These are phyloP conservation scores for Xylaria sp. DNA, from an alignment of 2,329 filamentous ascomycete species.

Conservation along the genomic window DNA sequence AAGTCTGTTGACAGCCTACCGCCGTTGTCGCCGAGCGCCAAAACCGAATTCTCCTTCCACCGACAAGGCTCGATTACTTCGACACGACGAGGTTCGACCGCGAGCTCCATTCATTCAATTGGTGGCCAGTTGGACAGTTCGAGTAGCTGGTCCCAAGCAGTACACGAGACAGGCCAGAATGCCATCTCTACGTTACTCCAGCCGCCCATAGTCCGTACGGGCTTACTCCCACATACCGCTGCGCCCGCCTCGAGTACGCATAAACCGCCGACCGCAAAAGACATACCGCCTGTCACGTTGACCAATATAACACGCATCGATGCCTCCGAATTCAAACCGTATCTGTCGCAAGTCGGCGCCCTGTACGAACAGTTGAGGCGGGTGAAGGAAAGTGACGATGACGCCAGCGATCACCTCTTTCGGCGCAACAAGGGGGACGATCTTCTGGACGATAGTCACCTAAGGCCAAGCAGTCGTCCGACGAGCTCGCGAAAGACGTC, in stretches of 20 bases:
- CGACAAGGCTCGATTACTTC: slow-evolving; percentile 52
- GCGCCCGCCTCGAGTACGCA: slow-evolving; percentile 71
- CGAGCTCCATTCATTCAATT: slow-evolving; percentile 86
- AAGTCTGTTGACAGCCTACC: slow-evolving; percentile 69
- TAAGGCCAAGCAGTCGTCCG: slow-evolving; percentile 49
- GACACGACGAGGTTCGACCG: slow-evolving; percentile 75
- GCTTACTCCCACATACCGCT: slow-evolving; percentile 77
- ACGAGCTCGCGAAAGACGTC: slow-evolving; percentile 45
- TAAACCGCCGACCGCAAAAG: slow-evolving; percentile 79
- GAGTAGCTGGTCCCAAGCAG: slow-evolving; percentile 56
- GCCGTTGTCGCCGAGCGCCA: slow-evolving; percentile 53
- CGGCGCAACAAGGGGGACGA: slow-evolving; percentile 50
- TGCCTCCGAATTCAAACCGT: slow-evolving; percentile 76
- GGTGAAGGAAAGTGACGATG: slow-evolving; percentile 76
- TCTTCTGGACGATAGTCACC: slow-evolving; percentile 46
- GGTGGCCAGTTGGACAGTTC: slow-evolving; percentile 79
- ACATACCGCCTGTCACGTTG: slow-evolving; percentile 91
- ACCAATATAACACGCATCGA: slow-evolving; percentile 87
- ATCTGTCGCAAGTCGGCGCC: slow-evolving; percentile 81
- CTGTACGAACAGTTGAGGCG: slow-evolving; percentile 88
- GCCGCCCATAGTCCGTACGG: slow-evolving; percentile 85
- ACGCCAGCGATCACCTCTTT: slow-evolving; percentile 48
- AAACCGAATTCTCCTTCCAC: slow-evolving; percentile 62
- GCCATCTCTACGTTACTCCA: slow-evolving; percentile 95
- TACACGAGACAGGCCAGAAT: slow-evolving; percentile 79